phyloP scores from a whole-genome alignment of 2,329 filamentous ascomycete genomes.

The Aspergillus sp. region DNA sequence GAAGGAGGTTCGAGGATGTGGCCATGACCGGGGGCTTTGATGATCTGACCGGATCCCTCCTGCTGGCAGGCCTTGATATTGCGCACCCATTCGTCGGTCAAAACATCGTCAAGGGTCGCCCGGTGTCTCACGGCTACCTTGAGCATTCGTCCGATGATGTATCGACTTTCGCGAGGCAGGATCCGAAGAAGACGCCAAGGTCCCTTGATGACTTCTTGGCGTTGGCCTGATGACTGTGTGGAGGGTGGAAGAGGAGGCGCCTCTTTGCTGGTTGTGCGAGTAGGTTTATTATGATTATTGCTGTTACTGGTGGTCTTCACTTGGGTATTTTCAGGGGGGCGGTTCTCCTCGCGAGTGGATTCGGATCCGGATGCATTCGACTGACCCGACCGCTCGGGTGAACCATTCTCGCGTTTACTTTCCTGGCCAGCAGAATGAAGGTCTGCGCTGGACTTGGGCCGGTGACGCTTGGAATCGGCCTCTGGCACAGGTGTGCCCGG shows the following conservation, averaged over 20 bases:
- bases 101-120: conserved; percentile 78
- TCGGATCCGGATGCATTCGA: conserved; percentile 11
- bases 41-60: conserved; percentile 66
- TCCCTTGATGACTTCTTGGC: conserved; percentile 77
- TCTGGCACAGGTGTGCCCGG: conserved; percentile 54
- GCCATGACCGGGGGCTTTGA: conserved; percentile 70
- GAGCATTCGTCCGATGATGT: conserved; percentile 89
- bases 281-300: conserved; percentile 16
- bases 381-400: conserved; percentile 8
- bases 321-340: conserved; percentile 17
- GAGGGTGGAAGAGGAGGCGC: conserved; percentile 30
- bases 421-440: conserved; percentile 23
- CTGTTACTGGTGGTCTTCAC: conserved; percentile 19
- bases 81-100: conserved; percentile 86
- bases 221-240: conserved; percentile 24
- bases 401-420: conserved; percentile 12
- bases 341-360: conserved; percentile 21
- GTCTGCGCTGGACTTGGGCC: conserved; percentile 32
- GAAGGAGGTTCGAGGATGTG: conserved; percentile 74
- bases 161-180: conserved; percentile 80
- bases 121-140: conserved; percentile 79
- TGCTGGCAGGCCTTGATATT: conserved; percentile 78
- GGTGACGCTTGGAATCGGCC: conserved; percentile 29
- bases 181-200: conserved; percentile 86
- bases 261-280: conserved; percentile 35